Evolutionary conservation across 805 yeast genomes (phyloP), one percentile per base, ranked within the genome.

Genomic region (Wickerhamiella galacta): DNA sequence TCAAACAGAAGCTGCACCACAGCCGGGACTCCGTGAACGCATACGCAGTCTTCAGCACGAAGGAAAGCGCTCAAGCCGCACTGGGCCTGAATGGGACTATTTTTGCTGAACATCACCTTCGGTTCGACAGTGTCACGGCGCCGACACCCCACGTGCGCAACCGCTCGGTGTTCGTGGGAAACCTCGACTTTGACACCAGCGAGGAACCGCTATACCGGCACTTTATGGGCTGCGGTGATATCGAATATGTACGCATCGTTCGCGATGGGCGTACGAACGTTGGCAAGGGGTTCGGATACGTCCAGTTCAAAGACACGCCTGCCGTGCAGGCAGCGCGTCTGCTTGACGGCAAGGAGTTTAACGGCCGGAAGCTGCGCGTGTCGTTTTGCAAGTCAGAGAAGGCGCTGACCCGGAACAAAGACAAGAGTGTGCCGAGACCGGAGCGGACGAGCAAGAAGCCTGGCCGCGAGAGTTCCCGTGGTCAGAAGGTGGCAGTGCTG

Each of bases 211-310:
- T 90, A 22, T 90, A 94, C 93, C 66, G 62, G 34, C 81, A 75
- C 52, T 90, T 90, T 58, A 63, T 61, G 39, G 54, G 47, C 2
- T 63, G 73, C 41, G 81, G 80, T 18, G 74, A 69, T 18, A 77
- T 90, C 34, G 93, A 83, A 52, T 75, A 78, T 40, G 95, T 90
- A 20, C 70, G 99, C 54, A 68, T 90, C 30, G 69, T 90, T 21
- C 72, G 99, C 51, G 99, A 90, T 52, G 59, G 93, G 12, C 81
- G 81, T 58, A 87, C 95, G 16, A 87, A 90, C 47, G 63, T 87
- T 38, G 99, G 98, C 41, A 90, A 90, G 58, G 99, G 99, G 4
- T 85, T 90, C 59, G 98, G 94, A 4, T 80, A 85, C 52, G 83
- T 90, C 22, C 96, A 87, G 55, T 90, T 85, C 60, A 68, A 64